These are phyloP conservation scores for Panicum miliaceum DNA, from an alignment of 176 grass and related monocot species.

Conservation along the genomic window DNA sequence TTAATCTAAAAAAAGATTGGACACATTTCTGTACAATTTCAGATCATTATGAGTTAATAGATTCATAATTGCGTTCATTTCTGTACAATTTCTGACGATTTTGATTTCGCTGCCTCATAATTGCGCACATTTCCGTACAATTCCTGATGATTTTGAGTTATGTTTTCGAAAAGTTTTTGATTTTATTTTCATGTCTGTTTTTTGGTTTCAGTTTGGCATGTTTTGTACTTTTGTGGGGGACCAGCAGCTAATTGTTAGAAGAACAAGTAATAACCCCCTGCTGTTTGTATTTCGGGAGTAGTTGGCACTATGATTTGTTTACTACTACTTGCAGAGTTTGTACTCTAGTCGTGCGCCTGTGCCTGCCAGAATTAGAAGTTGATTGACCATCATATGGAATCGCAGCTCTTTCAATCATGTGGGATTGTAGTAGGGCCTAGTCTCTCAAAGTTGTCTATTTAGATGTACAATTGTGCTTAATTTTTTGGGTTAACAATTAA, in stretches of 20 bases:
- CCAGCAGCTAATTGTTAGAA: not conserved
- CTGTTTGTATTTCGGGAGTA: not conserved
- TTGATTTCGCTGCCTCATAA: not conserved
- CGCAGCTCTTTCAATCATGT: not conserved
- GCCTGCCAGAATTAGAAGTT: not conserved
- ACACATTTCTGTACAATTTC: not conserved
- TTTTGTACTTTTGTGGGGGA: not conserved
- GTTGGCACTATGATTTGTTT: not conserved
- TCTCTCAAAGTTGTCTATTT: not conserved
- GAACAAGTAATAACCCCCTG: not conserved
- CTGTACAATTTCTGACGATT: not conserved
- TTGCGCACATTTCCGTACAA: not conserved
- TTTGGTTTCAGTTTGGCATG: not conserved
- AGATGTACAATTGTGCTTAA: not conserved
- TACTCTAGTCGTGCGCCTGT: not conserved
- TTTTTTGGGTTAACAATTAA: not conserved
- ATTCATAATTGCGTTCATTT: not conserved
- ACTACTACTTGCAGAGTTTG: constrained; percentile 18
- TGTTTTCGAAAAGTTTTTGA: not conserved
- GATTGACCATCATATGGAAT: constrained; percentile 5
- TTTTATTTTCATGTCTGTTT: not conserved
- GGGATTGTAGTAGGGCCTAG: not conserved
- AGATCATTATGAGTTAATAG: not conserved
- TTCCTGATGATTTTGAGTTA: not conserved
- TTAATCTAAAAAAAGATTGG: too few relatives aligned